Percentiles rank a stretch among this genome's conserved stretches.
Evolutionary conservation across 768 basidiomycete genomes (phyloP).

Genomic region (Termitomyces sp.): DNA sequence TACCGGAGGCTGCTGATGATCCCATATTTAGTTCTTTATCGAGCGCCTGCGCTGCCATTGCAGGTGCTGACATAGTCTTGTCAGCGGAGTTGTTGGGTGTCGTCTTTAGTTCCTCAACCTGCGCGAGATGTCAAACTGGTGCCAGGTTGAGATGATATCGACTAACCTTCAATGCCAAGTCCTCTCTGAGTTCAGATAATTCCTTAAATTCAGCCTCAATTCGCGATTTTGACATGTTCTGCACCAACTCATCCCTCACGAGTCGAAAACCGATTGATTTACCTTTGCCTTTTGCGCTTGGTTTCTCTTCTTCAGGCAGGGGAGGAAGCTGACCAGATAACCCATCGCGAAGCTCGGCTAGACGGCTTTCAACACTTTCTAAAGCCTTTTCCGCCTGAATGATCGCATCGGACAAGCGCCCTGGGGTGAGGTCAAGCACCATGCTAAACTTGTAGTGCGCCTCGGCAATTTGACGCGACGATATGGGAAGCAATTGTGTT

Average conservation of each 20-base stretch:
- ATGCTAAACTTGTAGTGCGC: constrained; percentile 94
- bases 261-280: constrained; percentile 52
- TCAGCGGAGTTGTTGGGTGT: constrained; percentile 60
- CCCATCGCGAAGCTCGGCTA: constrained; percentile 55
- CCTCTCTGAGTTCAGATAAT: constrained; percentile 68
- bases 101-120: constrained; percentile 92
- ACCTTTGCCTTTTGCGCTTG: constrained; percentile 67
- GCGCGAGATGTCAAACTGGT: constrained; percentile 1
- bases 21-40: constrained; percentile 65
- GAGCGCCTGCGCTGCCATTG: constrained; percentile 66
- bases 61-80: constrained; percentile 55
- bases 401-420: constrained; percentile 80
- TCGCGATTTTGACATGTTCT: constrained; percentile 69
- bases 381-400: constrained; percentile 77
- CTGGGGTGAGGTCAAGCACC: constrained; percentile 87
- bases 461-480: constrained; percentile 92
- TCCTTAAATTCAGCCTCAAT: constrained; percentile 82
- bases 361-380: constrained; percentile 70
- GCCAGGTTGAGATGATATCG: not conserved
- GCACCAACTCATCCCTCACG: constrained; percentile 52
- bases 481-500: constrained; percentile 67
- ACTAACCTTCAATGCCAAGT: constrained; percentile 79
- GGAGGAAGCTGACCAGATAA: constrained; percentile 38
- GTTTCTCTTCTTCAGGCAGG: constrained; percentile 28
- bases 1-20: constrained; percentile 31